Base-by-base conservation (phyloP, 495 filamentous ascomycete species). In the Peziza echinospora region DNA sequence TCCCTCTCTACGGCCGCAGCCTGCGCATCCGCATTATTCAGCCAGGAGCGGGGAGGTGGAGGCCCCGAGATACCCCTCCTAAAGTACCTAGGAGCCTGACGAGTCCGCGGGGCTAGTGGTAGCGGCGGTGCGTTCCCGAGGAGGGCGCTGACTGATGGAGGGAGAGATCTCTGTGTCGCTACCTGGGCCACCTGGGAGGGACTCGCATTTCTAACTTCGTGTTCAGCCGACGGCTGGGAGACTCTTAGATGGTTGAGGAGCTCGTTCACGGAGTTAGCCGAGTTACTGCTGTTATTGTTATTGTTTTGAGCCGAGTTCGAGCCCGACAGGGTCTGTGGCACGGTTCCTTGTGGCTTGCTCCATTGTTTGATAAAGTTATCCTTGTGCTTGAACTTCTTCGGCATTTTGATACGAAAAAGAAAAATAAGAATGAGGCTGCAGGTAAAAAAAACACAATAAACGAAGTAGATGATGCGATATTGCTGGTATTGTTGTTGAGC, bases 241-340 rank as follows among this genome's bases (percentile, higher is more conserved):
- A 60, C 64, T 17, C 68, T 67, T n/a, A 71, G 62, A 24, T 69
- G 67, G 41, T 58, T 53, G 51, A 71, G 67, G 47, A 70, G 52
- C 45, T 65, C 67, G 49, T 70, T 71, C 49, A 71, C 68, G 9
- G 65, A 65, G 25, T 55, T 46, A 9, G 8, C 23, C 17, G 24
- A 44, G 45, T n/a, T n/a, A n/a, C n/a, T n/a, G n/a, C n/a, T 11
- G 30, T 37, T 1, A 17, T 11, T 11, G 13, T 7, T 7, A 34
- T n/a, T 7, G 26, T 7, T 7, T 34, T 37, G 30, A 17, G 30
- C 30, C 13, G 30, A 37, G 13, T 37, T 11, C 3, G 30, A 37
- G 3, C 13, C 13, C 3, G 30, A 0, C 2, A 37, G 30, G 30
- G 30, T 37, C 13, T 11, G 13, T 11, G 30, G 30, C 0, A 17